Base-by-base conservation (phyloP, 2,329 filamentous ascomycete genomes). In the Diaporthe vexans region DNA sequence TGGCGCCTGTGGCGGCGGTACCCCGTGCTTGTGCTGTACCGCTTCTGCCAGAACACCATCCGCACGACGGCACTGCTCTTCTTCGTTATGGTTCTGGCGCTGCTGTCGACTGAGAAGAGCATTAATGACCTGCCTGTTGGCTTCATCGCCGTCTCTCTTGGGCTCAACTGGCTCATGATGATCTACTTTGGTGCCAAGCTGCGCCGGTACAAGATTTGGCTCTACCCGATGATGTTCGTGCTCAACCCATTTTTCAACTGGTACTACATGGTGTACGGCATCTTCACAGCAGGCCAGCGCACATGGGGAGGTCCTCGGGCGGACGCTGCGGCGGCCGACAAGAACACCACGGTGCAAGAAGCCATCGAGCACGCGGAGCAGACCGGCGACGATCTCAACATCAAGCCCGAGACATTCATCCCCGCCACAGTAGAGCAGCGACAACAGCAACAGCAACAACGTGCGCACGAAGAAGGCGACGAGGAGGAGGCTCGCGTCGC, bases 241-340 rank as follows among this genome's bases (percentile, higher is more conserved):
- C 83, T 98, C 76, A 98, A 98, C 81, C 96, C 97, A 0, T 97
- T 98, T 81, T 95, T 98, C 88, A 98, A 98, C 84, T 98, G 96
- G 96, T 90, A 95, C 74, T 98, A 98, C 85, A 98, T 98, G 94
- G 93, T 98, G 3, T 98, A 98, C 82, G 95, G 95, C 58, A 97
- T 98, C 78, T 97, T 97, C 83, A 98, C 96, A 0, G 95, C 95
- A 40, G 95, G 95, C 26, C 95, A 98, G 82, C 90, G 96, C 77
- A 98, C 96, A 1, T 99, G 97, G 96, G 96, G 96, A 77, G 96
- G 96, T 0, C 97, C 96, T 15, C 91, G 96, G 79, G 95, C 95
- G 1, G 96, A 98, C 83, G 95, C 95, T 0, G 94, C 94, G 40
- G 88, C 92, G 54, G 95, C 95, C 4, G 93, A 97, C 81, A 86